Percentiles rank a stretch among this genome's conserved stretches.
Conservation (phyloP, 768 basidiomycete genomes). For the Hygrophorus russula region DNA sequence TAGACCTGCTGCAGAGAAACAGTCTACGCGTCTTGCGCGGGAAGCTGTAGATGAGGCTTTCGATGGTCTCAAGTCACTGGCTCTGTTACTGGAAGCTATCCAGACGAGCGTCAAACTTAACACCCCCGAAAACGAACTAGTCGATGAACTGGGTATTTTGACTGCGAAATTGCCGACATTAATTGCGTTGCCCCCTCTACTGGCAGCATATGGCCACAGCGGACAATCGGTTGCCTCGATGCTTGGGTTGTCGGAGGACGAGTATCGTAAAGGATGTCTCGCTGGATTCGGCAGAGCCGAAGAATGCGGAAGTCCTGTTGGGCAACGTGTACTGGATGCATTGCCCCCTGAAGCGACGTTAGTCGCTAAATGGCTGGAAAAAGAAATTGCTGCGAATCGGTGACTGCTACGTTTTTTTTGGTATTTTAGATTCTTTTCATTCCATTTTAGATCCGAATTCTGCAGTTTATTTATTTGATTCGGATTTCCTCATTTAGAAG, state of each 20-base stretch:
- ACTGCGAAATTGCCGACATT: constrained; percentile 63
- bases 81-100: constrained; percentile 43
- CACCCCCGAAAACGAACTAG: constrained; percentile 17
- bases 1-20: constrained; percentile 40
- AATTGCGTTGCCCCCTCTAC: constrained; percentile 58
- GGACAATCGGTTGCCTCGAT: constrained; percentile 37
- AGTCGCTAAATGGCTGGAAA: constrained; percentile 40
- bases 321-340: constrained; percentile 41
- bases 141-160: constrained; percentile 36
- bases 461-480: no score
- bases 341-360: constrained; percentile 25
- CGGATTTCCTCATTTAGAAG: neutral
- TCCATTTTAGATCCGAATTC: no score
- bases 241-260: constrained; percentile 46
- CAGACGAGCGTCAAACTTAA: constrained; percentile 12
- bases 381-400: constrained; percentile 16
- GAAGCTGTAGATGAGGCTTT: constrained; percentile 79
- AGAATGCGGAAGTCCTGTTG: constrained; percentile 53
- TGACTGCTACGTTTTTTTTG: neutral
- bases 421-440: neutral
- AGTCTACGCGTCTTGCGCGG: constrained; percentile 43
- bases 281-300: constrained; percentile 72
- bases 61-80: constrained; percentile 47
- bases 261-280: constrained; percentile 59
- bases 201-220: constrained; percentile 33